phyloP scores from a whole-genome alignment of 1,139 yeast genomes.

The Diutina neorugosa region DNA sequence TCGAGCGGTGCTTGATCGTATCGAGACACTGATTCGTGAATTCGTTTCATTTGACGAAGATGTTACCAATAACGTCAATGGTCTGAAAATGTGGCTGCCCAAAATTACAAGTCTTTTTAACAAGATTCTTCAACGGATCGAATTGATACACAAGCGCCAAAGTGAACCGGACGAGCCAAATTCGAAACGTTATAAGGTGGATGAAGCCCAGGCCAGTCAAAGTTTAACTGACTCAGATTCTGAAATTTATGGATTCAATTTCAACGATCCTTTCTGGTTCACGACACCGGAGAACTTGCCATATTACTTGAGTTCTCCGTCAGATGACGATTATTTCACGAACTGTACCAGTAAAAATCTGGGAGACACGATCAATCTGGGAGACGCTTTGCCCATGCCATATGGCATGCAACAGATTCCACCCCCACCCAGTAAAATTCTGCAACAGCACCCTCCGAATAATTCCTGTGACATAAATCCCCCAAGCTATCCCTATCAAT shows the following conservation, averaged over 20 bases:
- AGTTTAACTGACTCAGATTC: background rate
- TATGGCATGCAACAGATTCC: background rate
- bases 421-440: background rate
- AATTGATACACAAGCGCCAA: conserved; percentile 17
- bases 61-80: conserved; percentile 11
- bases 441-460: background rate
- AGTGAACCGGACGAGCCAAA: conserved; percentile 4
- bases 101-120: conserved; percentile 23
- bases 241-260: conserved; percentile 12
- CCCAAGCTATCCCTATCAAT: background rate
- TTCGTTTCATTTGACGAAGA: conserved; percentile 17
- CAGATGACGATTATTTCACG: conserved; percentile 13
- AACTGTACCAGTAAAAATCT: background rate
- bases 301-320: conserved; percentile 24
- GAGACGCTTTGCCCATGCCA: background rate
- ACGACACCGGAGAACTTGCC: conserved; percentile 31
- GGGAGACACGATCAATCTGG: background rate
- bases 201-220: conserved; percentile 10
- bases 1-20: conserved; percentile 13
- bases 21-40: conserved; percentile 16
- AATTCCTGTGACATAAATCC: background rate
- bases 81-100: conserved; percentile 25
- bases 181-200: conserved; percentile 7
- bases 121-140: conserved; percentile 21
- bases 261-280: conserved; percentile 33